Base-by-base conservation (phyloP, 169 alveolate species). In the Cryptosporidium sp. region DNA sequence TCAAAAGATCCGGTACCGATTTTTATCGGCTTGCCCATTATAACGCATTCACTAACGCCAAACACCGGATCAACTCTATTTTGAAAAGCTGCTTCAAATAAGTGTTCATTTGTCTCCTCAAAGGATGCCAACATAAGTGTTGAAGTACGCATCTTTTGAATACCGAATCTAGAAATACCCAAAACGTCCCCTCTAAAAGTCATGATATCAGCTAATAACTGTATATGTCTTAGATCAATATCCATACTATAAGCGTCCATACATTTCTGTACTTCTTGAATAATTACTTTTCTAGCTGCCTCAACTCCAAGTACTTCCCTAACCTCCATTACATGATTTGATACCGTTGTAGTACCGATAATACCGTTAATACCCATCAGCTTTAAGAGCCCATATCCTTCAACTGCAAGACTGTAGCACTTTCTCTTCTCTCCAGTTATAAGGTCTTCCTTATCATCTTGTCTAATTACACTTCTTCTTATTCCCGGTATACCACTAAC, bases 71-170 rank as follows among this genome's bases (percentile, higher is more conserved):
- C 99, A 23, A 91, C 94, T 69, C 95, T 93, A 85, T 97, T 94
- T 80, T 94, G 97, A 16, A 96, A 95, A 1, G 99, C 99, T 3
- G 99, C 99, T 91, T 98, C 99, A 91, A 97, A 98, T 71, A 99
- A 93, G 86, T 96, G 98, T 69, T 99, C 99, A 67, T 96, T 97
- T 18, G 99, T 99, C 92, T 98, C 98, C 94, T 99, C 99, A 93
- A 99, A 99, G 68, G 99, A 96, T 8, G 99, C 99, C 69, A 98
- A 95, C 99, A 98, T 96, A 48, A 99, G 93, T n/a, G 99, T 97
- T 43, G 99, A 96, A 2, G 98, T 95, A 29, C 99, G 96, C 98
- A 98, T 97, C 94, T 98, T 97, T 84, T 96, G 95, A 69, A 99
- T 98, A 59, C 99, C 99, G 91, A 96, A 97, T 92, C 99, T 94